Evolutionary conservation across 2,329 filamentous ascomycete genomes (phyloP).

Genomic region (Nigrospora oryzae): DNA sequence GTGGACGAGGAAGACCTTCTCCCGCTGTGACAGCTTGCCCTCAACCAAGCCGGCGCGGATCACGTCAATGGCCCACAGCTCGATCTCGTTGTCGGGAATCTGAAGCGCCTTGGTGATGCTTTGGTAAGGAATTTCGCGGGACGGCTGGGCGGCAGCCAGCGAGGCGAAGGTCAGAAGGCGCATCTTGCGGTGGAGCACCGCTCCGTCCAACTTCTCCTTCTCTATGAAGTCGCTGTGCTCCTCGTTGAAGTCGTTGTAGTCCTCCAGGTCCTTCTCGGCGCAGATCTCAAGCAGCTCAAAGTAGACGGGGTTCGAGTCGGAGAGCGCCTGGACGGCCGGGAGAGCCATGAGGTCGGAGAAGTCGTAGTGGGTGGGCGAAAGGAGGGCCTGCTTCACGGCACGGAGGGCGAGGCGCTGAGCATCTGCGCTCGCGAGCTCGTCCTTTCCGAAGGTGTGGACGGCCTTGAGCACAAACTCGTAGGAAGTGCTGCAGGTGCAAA

Average conservation of each 20-base stretch:
- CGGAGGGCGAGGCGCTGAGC: slow-evolving; percentile 52
- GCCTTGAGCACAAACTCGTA: slow-evolving; percentile 62
- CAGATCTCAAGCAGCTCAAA: slow-evolving; percentile 94
- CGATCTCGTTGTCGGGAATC: slow-evolving; percentile 75
- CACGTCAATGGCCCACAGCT: slow-evolving; percentile 98
- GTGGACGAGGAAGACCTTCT: slow-evolving; percentile 90
- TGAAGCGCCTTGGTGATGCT: slow-evolving; percentile 79
- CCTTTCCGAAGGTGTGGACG: slow-evolving; percentile 51
- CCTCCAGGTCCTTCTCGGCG: slow-evolving; percentile 85
- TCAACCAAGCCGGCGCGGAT: slow-evolving; percentile 94
- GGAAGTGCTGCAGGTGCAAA: slow-evolving; percentile 33
- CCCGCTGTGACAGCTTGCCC: slow-evolving; percentile 90
- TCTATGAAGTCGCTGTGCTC: slow-evolving; percentile 83
- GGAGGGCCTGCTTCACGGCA: slow-evolving; percentile 44
- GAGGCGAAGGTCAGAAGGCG: slow-evolving; percentile 88
- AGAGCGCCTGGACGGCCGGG: slow-evolving; percentile 76
- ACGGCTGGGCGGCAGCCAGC: slow-evolving; percentile 74
- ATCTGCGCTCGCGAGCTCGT: slow-evolving; percentile 49
- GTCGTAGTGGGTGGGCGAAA: slow-evolving; percentile 50
- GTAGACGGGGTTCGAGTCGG: slow-evolving; percentile 74
- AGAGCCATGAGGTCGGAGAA: slow-evolving; percentile 78
- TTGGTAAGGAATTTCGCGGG: slow-evolving; percentile 80
- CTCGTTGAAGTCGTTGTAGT: slow-evolving; percentile 91
- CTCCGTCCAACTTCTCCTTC: slow-evolving; percentile 62
- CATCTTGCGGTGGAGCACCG: slow-evolving; percentile 85